phyloP scores from a whole-genome alignment of 257 asterid species.

The Solanum lignicaule region DNA sequence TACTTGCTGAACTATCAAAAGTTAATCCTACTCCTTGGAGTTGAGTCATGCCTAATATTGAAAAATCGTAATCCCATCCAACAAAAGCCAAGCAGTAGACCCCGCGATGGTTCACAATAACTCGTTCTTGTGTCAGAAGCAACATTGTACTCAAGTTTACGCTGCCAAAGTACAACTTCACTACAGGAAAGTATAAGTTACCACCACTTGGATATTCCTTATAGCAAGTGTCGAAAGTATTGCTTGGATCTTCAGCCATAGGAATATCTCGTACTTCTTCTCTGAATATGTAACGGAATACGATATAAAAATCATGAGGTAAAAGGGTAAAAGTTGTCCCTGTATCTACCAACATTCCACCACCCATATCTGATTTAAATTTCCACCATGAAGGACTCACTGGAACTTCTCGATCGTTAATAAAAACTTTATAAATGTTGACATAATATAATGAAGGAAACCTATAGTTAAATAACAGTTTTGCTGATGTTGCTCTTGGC shows the following conservation, averaged over 20 bases:
- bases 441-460: background rate
- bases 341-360: background rate
- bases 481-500: background rate
- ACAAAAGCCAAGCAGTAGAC: background rate
- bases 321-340: background rate
- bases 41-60: background rate
- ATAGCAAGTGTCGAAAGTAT: background rate
- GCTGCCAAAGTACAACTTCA: background rate
- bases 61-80: background rate
- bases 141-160: background rate
- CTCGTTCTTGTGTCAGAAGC: background rate
- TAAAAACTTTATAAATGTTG: background rate
- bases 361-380: background rate
- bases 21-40: background rate
- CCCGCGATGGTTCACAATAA: background rate
- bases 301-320: background rate
- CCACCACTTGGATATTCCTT: background rate
- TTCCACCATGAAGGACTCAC: background rate
- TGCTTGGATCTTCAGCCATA: background rate
- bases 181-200: background rate
- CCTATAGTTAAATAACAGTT: background rate
- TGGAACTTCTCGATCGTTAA: background rate
- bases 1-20: background rate
- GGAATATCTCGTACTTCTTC: background rate
- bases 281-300: background rate